Evolutionary conservation across 2,329 filamentous ascomycete species (phyloP).

Genomic region (Colletotrichum horii): DNA sequence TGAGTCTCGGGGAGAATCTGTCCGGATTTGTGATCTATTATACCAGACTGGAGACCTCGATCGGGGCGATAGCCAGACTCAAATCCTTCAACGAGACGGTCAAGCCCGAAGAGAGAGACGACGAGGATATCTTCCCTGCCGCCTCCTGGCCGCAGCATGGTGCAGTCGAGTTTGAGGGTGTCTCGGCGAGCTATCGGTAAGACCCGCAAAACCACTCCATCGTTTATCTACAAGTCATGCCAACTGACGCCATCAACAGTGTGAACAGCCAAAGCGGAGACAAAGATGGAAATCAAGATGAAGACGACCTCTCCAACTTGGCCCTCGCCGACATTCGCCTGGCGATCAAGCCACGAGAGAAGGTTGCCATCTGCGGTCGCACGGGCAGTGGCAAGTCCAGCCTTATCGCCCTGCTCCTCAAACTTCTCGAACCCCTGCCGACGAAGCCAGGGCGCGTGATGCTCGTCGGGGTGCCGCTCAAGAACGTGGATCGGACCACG

Average conservation of each 20-base stretch:
- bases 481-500: slow-evolving; percentile 37
- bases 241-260: background rate
- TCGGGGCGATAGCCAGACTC: slow-evolving; percentile 24
- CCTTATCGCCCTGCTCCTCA: slow-evolving; percentile 35
- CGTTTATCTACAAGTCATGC: no score
- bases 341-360: slow-evolving; percentile 14
- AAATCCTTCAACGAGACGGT: slow-evolving; percentile 24
- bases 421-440: slow-evolving; percentile 35
- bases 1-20: no score
- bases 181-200: slow-evolving; percentile 23
- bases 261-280: background rate
- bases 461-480: slow-evolving; percentile 42
- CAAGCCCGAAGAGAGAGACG: slow-evolving; percentile 5
- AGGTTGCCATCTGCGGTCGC: slow-evolving; percentile 28
- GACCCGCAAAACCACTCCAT: background rate
- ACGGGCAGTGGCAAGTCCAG: slow-evolving; percentile 41
- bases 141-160: slow-evolving; percentile 23
- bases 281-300: background rate
- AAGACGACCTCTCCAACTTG: background rate
- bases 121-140: slow-evolving; percentile 2
- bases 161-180: slow-evolving; percentile 16
- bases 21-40: slow-evolving; percentile 32
- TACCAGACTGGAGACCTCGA: slow-evolving; percentile 29
- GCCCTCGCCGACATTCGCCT: slow-evolving; percentile 16
- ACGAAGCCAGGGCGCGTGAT: slow-evolving; percentile 26